Percentiles rank a stretch among this genome's conserved stretches.
These are phyloP conservation scores for Gloeophyllum trabeum DNA, from an alignment of 768 basidiomycete genomes.

Conservation along the genomic window DNA sequence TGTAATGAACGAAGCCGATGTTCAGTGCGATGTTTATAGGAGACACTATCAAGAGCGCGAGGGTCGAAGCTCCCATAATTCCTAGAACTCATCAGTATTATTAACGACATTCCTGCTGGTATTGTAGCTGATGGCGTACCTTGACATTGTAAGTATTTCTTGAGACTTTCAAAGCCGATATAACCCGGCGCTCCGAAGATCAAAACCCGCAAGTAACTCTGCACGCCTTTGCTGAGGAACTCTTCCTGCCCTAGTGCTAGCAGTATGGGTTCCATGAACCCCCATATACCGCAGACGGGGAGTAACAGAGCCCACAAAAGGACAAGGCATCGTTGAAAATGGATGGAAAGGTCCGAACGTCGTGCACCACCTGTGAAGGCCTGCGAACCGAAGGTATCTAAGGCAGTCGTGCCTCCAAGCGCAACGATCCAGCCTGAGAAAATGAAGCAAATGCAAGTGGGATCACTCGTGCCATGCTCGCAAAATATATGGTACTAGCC, in stretches of 20 bases:
- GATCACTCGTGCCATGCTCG: slow-evolving; percentile 28
- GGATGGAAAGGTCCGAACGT: slow-evolving; percentile 56
- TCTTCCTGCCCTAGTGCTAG: slow-evolving; percentile 51
- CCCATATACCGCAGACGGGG: slow-evolving; percentile 55
- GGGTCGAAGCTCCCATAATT: slow-evolving; percentile 64
- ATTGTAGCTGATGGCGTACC: slow-evolving; percentile 25
- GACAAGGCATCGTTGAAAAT: slow-evolving; percentile 59
- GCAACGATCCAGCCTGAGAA: slow-evolving; percentile 63
- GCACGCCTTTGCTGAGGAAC: slow-evolving; percentile 46
- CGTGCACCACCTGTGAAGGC: slow-evolving; percentile 55
- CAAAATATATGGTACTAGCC: slow-evolving; percentile 36
- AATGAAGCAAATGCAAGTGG: slow-evolving; percentile 23
- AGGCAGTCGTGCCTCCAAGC: slow-evolving; percentile 66
- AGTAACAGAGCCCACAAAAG: slow-evolving; percentile 54
- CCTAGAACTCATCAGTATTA: slow-evolving; percentile 30
- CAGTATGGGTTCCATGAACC: slow-evolving; percentile 50
- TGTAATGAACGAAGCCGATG: slow-evolving; percentile 51
- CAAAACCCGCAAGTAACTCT: slow-evolving; percentile 53
- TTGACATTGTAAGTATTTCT: slow-evolving; percentile 75
- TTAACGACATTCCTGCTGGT: background rate
- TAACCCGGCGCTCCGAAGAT: slow-evolving; percentile 60
- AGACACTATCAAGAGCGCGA: slow-evolving; percentile 47
- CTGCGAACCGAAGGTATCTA: slow-evolving; percentile 71
- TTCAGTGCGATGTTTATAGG: slow-evolving; percentile 58
- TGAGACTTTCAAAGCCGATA: slow-evolving; percentile 65